Evolutionary conservation across 192 early-diverging fungal genomes (phyloP), one percentile per base, ranked within the genome.

Genomic region (Cetraspora pellucida): DNA sequence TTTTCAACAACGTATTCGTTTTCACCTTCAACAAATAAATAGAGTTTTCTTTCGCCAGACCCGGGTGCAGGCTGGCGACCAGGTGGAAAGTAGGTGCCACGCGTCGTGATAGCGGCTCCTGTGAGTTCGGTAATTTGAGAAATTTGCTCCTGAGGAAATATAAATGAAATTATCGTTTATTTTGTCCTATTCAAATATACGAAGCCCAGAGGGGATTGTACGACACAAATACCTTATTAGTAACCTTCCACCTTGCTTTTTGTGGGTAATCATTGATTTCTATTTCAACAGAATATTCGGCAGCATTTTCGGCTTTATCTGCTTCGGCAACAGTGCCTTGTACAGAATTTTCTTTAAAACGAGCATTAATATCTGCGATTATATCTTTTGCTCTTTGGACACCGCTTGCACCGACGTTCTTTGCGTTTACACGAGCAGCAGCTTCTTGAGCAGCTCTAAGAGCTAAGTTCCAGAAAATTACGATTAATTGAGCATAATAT

Each of bases 221-320:
- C 46, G 10, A 28, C 14, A 6, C 10, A 43, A 78, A 80, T 86
- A 89, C 87, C 84, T 94, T 95, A 82, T 96, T 96, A 10, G 96
- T 99, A 44, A 98, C 97, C 77, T 91, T 92, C 92, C 94, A 94
- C 69, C 98, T 85, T 16, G 98, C 97, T 85, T 95, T 95, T 78
- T 95, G 91, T 45, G 96, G 96, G 78, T 93, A 98, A 83, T 99
- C 97, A 81, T 99, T 99, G 82, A 99, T 98, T 77, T 94, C 94
- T 79, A 99, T 92, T 84, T 99, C 97, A 72, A 85, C 80, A 6
- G 90, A 87, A 83, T 89, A 94, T 58, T 8, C 87, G 78, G 80
- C 84, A 70, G 74, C 85, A 78, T 78, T 78, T 77, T 78, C 67
- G 31, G 28, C 3, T 37, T 61, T 79, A 27, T 58, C 73, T 2